A percentile compares a stretch with the other conserved stretches of the same genome.
These are phyloP conservation scores for Pseudoneurospora amorphoporcata DNA, from an alignment of 495 filamentous ascomycete species.

Conservation along the genomic window DNA sequence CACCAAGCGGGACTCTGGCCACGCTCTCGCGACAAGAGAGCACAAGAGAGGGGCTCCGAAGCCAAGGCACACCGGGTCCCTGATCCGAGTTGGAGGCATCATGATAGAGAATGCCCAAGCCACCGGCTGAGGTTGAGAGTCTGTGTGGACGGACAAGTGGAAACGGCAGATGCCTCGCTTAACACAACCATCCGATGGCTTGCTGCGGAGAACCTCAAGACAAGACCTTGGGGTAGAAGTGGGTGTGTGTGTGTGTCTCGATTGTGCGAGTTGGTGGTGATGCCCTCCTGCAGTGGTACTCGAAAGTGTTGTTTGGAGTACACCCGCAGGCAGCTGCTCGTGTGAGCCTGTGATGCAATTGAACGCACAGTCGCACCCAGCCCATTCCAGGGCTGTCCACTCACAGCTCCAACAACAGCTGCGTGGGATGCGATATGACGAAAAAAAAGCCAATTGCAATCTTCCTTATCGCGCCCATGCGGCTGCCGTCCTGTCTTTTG, in stretches of 20 bases:
- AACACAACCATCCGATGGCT: not conserved
- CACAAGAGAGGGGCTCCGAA: not conserved
- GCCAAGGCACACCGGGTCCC: not conserved
- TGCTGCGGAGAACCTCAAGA: not conserved
- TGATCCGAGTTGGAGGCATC: not conserved
- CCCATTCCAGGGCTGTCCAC: conserved; percentile 17
- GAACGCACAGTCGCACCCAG: conserved; percentile 11
- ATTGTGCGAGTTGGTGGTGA: not conserved
- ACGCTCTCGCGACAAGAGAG: not conserved
- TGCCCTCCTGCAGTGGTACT: not conserved
- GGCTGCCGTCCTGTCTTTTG: conserved; percentile 6
- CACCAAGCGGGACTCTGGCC: not conserved
- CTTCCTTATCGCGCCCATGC: conserved; percentile 23
- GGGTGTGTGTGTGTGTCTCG: not conserved
- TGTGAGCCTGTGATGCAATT: conserved; percentile 17
- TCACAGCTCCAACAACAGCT: conserved; percentile 7
- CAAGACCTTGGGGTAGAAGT: not conserved
- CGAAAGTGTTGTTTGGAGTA: not conserved
- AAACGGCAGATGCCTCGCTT: not conserved
- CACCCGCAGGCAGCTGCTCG: conserved; percentile 1
- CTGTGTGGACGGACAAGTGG: not conserved
- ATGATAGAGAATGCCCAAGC: not conserved
- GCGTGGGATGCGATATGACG: conserved; percentile 29
- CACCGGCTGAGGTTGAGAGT: not conserved
- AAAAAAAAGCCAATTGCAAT: conserved; percentile 17